Conservation (phyloP, 2,329 filamentous ascomycete species). For the Cladosporium halotolerans region DNA sequence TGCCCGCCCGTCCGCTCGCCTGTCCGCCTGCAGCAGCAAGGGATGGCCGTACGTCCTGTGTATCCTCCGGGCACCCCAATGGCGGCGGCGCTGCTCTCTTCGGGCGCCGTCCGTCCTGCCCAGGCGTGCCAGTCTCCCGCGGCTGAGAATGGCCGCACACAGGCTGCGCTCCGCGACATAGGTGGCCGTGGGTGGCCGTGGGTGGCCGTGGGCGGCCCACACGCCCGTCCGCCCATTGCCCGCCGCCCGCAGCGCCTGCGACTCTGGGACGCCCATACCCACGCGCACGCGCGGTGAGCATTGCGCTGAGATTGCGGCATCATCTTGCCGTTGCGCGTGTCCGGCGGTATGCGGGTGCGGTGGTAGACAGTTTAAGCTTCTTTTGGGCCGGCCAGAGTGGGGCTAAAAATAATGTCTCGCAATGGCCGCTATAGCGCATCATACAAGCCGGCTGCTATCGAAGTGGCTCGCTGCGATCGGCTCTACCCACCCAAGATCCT, state of each 20-base stretch:
- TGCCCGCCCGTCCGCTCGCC: neutral
- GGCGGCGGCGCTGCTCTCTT: constrained; percentile 18
- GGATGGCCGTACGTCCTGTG: constrained; percentile 17
- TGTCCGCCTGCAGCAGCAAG: constrained; percentile 18
- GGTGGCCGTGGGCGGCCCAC: too few relatives aligned
- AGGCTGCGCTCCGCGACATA: neutral
- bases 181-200: too few relatives aligned
- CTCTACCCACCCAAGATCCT: constrained; percentile 1
- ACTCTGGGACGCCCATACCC: neutral
- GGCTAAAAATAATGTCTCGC: constrained; percentile 12
- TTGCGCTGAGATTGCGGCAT: constrained; percentile 7
- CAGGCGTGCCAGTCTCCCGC: neutral
- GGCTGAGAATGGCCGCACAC: constrained; percentile 11
- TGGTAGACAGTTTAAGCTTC: constrained; percentile 5
- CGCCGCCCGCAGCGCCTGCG: neutral
- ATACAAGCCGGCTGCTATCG: constrained; percentile 9
- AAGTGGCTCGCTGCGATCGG: constrained; percentile 7
- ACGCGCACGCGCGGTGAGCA: neutral
- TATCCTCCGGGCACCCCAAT: constrained; percentile 16
- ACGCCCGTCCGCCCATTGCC: neutral
- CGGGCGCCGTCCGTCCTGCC: constrained; percentile 13
- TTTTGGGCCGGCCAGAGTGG: constrained; percentile 5
- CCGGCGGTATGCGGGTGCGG: constrained; percentile 8
- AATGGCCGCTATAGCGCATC: constrained; percentile 6
- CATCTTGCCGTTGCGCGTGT: constrained; percentile 9